These are phyloP conservation scores for Bothriochloa decipiens DNA, from an alignment of 176 grass and related monocot species.

Conservation along the genomic window DNA sequence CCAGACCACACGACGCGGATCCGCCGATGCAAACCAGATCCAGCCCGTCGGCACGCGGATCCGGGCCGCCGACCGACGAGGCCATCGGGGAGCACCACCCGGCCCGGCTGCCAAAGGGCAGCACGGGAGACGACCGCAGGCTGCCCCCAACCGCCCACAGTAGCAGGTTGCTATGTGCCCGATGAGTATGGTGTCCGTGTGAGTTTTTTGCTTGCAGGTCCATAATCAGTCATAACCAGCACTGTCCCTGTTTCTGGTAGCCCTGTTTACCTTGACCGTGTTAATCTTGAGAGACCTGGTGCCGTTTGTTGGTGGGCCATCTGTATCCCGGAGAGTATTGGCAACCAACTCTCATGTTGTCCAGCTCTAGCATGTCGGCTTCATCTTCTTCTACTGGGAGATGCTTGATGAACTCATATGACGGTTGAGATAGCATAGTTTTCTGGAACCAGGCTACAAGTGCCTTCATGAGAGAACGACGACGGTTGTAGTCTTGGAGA, in stretches of 20 bases:
- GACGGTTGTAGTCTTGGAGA: neutral
- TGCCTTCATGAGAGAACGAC: neutral
- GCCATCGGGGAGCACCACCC: no score
- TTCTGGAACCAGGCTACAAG: neutral
- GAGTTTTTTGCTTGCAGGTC: neutral
- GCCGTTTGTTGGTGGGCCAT: neutral
- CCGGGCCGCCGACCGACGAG: no score
- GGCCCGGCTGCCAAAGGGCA: no score
- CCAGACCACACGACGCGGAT: no score
- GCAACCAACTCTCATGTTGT: neutral
- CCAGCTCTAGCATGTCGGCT: accelerated
- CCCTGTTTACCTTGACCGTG: no score
- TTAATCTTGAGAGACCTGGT: no score
- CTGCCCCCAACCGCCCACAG: no score
- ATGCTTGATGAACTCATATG: neutral
- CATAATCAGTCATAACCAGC: no score
- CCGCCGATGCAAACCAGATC: no score
- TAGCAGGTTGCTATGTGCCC: neutral
- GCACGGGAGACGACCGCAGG: no score
- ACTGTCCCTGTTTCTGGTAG: no score
- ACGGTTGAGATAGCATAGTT: neutral
- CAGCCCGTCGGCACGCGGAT: no score
- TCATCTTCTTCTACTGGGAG: neutral
- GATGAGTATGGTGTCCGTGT: neutral
- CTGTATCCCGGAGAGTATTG: neutral